Evolutionary conservation across 1,284 basidiomycete genomes (phyloP), one percentile per base, ranked within the genome.

Genomic region (Sanghuangporus weigelae): DNA sequence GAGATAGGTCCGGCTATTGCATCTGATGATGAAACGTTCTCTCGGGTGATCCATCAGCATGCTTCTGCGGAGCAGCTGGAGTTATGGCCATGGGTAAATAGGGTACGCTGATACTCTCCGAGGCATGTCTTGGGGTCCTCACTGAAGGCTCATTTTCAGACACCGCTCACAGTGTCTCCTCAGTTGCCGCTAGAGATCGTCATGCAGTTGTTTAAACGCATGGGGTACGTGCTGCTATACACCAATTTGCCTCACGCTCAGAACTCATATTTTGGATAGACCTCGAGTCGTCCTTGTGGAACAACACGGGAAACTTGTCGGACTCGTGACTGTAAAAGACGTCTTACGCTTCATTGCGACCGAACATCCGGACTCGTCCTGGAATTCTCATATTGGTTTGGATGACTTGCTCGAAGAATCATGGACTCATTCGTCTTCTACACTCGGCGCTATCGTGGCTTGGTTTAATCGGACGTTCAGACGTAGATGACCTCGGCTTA

Each of bases 291-390:
- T 99, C 65, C 82, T 99, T 5, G 94, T 99, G 0, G 91, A 95
- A 71, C 85, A 92, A 63, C 85, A 89, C 69, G 96, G 96, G 11
- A 77, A 80, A 48, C 80, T 99, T 2, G 85, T 84, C 0, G 96
- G 96, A 0, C 79, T 99, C 14, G 89, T 98, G 21, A 98, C 96
- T 0, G 92, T 99, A 64, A 99, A 99, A 73, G 97, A 99, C 69
- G 93, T 98, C 11, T 78, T 99, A 12, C 86, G 87, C 51, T 93
- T 93, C 71, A 94, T 90, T 64, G 83, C 85, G 48, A 80, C 78
- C 40, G 79, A 80, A 68, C 77, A 80, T 64, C 77, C 78, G 68
- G 62, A 74, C 19, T 56, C 65, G 50, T 61, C 66, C 36, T 71
- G 70, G 64, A 68, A 73, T 38, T 68, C 71, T 42, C 69, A 68